Percentiles rank a stretch among this genome's conserved stretches.
Conservation (phyloP, 1,284 basidiomycete species). For the Microbotryum lychnidis-dioicae region DNA sequence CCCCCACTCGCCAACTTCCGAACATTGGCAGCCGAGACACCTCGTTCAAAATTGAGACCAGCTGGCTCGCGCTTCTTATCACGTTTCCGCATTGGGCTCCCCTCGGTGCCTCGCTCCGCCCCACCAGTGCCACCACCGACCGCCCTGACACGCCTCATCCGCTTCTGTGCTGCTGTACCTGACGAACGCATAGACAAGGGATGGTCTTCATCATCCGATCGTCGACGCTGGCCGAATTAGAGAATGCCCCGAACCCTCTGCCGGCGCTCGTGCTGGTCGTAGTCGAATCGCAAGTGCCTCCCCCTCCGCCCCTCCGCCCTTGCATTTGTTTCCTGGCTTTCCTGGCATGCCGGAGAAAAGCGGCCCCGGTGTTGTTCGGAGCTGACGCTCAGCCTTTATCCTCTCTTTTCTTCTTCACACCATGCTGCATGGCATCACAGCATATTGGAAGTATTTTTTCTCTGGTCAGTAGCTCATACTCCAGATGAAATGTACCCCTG, state of each 20-base stretch:
- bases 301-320: not conserved
- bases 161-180: not conserved
- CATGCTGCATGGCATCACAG: constrained; percentile 1
- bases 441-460: constrained; percentile 30
- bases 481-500: not conserved
- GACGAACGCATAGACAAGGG: not conserved
- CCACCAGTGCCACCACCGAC: too few relatives aligned
- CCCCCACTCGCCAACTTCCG: too few relatives aligned
- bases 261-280: constrained; percentile 20
- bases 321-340: not conserved
- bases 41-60: too few relatives aligned
- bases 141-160: not conserved
- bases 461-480: constrained; percentile 12
- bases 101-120: not conserved
- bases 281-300: constrained; percentile 16
- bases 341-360: not conserved
- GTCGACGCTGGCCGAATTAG: not conserved
- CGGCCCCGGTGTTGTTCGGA: too few relatives aligned
- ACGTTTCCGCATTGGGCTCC: too few relatives aligned
- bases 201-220: constrained; percentile 1
- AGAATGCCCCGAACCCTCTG: constrained; percentile 5
- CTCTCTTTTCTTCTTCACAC: not conserved
- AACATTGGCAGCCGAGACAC: too few relatives aligned
- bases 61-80: too few relatives aligned
- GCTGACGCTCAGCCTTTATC: not conserved